phyloP scores from a whole-genome alignment of 495 filamentous ascomycete genomes.

The Xylaria telfairii region DNA sequence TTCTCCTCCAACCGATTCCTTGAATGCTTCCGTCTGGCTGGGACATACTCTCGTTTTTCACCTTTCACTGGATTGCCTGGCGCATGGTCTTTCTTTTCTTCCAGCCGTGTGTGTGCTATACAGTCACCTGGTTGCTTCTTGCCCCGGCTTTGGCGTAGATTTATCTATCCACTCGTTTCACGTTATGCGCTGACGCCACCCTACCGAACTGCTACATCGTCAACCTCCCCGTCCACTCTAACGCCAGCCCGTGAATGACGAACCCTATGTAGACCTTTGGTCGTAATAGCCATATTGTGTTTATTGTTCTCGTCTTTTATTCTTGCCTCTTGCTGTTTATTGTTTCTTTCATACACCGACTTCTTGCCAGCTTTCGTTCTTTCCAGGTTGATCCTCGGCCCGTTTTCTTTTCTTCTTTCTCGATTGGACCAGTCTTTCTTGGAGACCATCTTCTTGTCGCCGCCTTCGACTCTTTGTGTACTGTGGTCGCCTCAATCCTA shows the following conservation, averaged over 20 bases:
- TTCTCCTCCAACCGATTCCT: conserved; percentile 37
- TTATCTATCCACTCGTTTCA: conserved; percentile 34
- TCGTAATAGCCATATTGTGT: conserved; percentile 13
- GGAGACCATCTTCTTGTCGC: not conserved
- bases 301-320: conserved; percentile 4
- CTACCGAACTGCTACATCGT: conserved; percentile 32
- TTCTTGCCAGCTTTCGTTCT: conserved; percentile 44
- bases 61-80: conserved; percentile 19
- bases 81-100: conserved; percentile 18
- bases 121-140: not conserved
- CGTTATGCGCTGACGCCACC: conserved; percentile 37
- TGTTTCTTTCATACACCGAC: conserved; percentile 29
- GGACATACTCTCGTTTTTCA: conserved; percentile 17
- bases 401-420: conserved; percentile 29
- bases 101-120: not conserved
- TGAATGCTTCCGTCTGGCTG: conserved; percentile 27
- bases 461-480: conserved; percentile 10
- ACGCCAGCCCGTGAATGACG: conserved; percentile 20
- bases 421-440: conserved; percentile 25
- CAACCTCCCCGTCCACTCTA: conserved; percentile 31
- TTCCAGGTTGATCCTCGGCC: conserved; percentile 62
- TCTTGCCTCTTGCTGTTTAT: conserved; percentile 20
- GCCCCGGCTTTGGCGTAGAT: not conserved
- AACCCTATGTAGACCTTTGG: conserved; percentile 25
- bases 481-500: not conserved